Base-by-base conservation (phyloP, 1,139 yeast species). In the Debaryomycetaceae sp. region DNA sequence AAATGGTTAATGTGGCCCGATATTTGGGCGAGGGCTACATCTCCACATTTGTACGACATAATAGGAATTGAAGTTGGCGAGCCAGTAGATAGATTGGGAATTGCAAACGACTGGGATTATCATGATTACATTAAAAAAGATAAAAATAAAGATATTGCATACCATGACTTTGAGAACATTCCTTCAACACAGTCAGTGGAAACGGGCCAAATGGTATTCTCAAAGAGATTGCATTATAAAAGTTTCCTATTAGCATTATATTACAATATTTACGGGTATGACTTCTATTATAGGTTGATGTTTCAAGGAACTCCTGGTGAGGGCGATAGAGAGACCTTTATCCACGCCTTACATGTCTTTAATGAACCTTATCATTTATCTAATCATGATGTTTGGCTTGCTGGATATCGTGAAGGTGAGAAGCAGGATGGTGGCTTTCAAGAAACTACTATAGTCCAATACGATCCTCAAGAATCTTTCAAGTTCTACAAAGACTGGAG, bases 1-100 rank as follows among this genome's bases (percentile, higher is more conserved):
- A 58, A 61, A 29, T 65, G 63, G 51, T 41, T 69, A 5, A 42
- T 68, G 31, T 69, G 73, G 73, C 73, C 73, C 1, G 70, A 67
- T 45, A 46, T 59, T 34, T 67, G 70, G 70, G 68, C 60, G 31
- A 62, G 63, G 44, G 56, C 61, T 5, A 59, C 66, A 1, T 63
- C 71, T 15, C 71, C 73, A 1, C 39, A 48, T 3, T 68, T 50
- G 44, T 68, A 67, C 43, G 64, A 66, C 11, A 56, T 68, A 30
- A 67, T 69, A 5, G 49, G 68, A 24, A 47, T 65, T 31, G 52
- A 52, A 26, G 44, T 51, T 2, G 73, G 73, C 1, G 67, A 63
- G 40, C 52, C 57, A 0, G 46, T 55, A 4, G 55, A 61, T 36
- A 49, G 73, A 39, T 49, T 50, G 18, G 71, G 72, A 13, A 40